phyloP scores from a whole-genome alignment of 345 rosid species.

The Lepidium sativum region DNA sequence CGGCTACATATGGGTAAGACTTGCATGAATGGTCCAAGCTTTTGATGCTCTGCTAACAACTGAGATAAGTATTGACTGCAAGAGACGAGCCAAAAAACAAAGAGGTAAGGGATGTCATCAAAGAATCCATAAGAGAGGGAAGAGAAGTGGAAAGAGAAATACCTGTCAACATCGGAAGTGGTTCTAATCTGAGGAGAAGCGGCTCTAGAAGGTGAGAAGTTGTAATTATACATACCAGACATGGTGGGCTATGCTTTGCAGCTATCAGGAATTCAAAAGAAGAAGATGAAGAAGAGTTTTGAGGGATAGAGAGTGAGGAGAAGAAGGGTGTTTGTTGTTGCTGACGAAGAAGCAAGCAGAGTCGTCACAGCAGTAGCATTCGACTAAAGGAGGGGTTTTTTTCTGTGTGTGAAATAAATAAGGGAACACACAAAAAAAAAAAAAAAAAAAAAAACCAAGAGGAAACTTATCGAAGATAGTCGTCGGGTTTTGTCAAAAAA shows the following conservation, averaged over 20 bases:
- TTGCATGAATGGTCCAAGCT: slow-evolving; percentile 95
- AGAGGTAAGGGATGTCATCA: neutral
- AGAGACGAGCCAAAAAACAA: slow-evolving; percentile 33
- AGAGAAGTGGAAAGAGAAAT: slow-evolving; percentile 1
- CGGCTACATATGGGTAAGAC: slow-evolving; percentile 92
- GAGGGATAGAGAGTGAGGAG: slow-evolving; percentile 3
- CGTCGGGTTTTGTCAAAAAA: neutral
- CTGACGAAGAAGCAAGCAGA: neutral
- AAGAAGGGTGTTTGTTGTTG: neutral
- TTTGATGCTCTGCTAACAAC: slow-evolving; percentile 86
- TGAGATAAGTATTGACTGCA: slow-evolving; percentile 71
- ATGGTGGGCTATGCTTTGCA: slow-evolving; percentile 25
- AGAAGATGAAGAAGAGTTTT: neutral
- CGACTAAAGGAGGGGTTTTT: neutral
- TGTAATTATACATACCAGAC: slow-evolving; percentile 95
- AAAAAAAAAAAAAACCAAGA: neutral
- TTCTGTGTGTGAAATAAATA: neutral
- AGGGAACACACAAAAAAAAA: neutral
- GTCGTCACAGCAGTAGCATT: slow-evolving; percentile 3
- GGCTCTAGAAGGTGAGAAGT: slow-evolving; percentile 93
- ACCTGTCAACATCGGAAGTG: slow-evolving; percentile 88
- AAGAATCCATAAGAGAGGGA: neutral
- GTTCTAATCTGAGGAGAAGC: slow-evolving; percentile 96
- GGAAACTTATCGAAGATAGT: neutral
- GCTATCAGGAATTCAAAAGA: neutral